Percentiles rank a stretch among this genome's conserved stretches.
Evolutionary conservation across 148 eudicot species (phyloP).

Genomic region (Cornus kousa): DNA sequence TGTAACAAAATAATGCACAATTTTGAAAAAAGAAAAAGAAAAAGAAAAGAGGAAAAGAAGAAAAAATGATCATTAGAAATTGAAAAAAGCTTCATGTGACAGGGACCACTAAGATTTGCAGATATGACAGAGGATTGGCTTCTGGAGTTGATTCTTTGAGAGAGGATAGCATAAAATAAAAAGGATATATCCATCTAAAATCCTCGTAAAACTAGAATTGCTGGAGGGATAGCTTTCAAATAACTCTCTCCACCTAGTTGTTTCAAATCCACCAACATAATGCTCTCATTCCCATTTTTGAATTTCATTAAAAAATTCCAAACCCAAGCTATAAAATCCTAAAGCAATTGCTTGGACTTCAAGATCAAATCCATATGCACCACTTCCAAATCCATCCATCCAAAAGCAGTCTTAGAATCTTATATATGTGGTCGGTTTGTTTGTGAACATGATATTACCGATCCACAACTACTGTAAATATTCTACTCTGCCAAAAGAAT

Average conservation of each 20-base stretch:
- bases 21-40: not conserved
- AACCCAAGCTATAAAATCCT: not conserved
- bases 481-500: not conserved
- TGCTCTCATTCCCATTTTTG: not conserved
- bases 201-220: not conserved
- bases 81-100: not conserved
- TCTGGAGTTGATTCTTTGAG: not conserved
- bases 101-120: not conserved
- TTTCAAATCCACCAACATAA: not conserved
- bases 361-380: not conserved
- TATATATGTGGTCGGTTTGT: not conserved
- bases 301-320: not conserved
- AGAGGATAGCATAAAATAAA: not conserved
- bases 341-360: not conserved
- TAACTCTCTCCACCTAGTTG: too few species aligned
- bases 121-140: not conserved
- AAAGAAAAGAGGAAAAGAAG: not conserved
- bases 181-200: not conserved
- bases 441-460: not conserved
- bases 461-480: not conserved
- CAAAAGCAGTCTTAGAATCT: not conserved
- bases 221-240: not conserved
- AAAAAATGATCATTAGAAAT: not conserved
- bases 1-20: not conserved
- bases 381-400: not conserved